Evolutionary conservation across 2,329 filamentous ascomycete species (phyloP).

Genomic region (Fusarium gaditjirri): DNA sequence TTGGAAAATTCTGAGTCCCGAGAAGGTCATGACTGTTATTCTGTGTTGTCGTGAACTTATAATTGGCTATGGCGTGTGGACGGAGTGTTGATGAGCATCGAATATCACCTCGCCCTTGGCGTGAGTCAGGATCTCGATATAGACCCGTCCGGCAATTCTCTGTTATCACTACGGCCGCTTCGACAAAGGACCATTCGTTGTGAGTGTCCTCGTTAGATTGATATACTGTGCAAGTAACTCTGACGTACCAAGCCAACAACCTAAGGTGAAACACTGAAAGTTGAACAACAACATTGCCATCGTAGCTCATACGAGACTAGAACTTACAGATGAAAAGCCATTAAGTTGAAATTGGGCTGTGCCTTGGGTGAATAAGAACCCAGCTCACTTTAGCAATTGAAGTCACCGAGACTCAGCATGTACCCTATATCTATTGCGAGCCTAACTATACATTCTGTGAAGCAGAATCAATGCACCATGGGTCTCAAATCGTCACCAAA

Average conservation of each 20-base stretch:
- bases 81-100: not conserved
- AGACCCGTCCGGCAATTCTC: too few relatives aligned
- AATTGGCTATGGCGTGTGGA: not conserved
- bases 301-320: not conserved
- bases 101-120: not conserved
- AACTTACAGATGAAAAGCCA: rapidly evolving
- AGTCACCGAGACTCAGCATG: not conserved
- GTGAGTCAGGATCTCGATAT: not conserved
- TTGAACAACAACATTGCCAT: not conserved
- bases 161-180: rapidly evolving
- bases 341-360: not conserved
- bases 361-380: not conserved
- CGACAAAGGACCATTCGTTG: rapidly evolving
- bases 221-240: not conserved
- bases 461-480: not conserved
- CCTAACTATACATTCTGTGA: too few relatives aligned
- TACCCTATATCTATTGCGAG: not conserved
- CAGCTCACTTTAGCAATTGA: not conserved
- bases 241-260: rapidly evolving
- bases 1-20: not conserved
- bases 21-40: not conserved
- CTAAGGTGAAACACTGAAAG: not conserved
- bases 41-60: not conserved
- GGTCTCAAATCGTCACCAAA: too few relatives aligned
- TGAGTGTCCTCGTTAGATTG: not conserved